A percentile compares a stretch with the other conserved stretches of the same genome.
Conservation (phyloP, 768 basidiomycete genomes). For the Amanita muscaria region DNA sequence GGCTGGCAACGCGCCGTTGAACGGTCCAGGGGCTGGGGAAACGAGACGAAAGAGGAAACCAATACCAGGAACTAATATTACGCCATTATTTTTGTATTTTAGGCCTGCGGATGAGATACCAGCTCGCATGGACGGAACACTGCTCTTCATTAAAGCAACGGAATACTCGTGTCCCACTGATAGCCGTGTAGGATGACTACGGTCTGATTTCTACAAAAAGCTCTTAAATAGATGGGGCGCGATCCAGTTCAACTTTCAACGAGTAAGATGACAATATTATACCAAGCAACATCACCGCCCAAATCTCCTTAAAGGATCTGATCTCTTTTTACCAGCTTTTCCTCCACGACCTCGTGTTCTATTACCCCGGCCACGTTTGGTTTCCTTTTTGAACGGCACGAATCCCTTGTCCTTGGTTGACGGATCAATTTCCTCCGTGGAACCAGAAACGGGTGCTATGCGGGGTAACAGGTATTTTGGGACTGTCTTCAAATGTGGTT, state of each 20-base stretch:
- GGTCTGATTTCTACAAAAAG: too few species aligned
- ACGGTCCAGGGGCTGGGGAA: conserved; percentile 77
- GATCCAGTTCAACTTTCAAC: too few species aligned
- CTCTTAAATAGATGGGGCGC: too few species aligned
- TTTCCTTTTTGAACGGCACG: conserved; percentile 65
- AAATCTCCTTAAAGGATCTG: conserved; percentile 79
- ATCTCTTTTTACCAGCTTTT: conserved; percentile 58
- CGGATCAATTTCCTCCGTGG: conserved; percentile 18
- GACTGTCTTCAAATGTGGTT: conserved; percentile 93
- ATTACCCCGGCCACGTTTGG: conserved; percentile 44
- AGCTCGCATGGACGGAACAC: too few species aligned
- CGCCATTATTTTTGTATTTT: neutral
- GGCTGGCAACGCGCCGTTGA: conserved; percentile 89
- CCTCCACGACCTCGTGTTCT: conserved; percentile 49
- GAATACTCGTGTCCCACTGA: too few species aligned
- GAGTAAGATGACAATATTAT: too few species aligned
- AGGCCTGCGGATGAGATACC: too few species aligned
- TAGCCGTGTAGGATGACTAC: too few species aligned
- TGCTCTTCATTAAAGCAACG: too few species aligned
- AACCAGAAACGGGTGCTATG: conserved; percentile 51
- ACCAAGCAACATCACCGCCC: conserved; percentile 23
- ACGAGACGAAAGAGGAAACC: conserved; percentile 28
- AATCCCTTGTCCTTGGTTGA: conserved; percentile 37
- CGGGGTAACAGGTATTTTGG: conserved; percentile 88
- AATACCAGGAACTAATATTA: neutral